Base-by-base conservation (phyloP, 495 filamentous ascomycete genomes). In the Evernia prunastri region DNA sequence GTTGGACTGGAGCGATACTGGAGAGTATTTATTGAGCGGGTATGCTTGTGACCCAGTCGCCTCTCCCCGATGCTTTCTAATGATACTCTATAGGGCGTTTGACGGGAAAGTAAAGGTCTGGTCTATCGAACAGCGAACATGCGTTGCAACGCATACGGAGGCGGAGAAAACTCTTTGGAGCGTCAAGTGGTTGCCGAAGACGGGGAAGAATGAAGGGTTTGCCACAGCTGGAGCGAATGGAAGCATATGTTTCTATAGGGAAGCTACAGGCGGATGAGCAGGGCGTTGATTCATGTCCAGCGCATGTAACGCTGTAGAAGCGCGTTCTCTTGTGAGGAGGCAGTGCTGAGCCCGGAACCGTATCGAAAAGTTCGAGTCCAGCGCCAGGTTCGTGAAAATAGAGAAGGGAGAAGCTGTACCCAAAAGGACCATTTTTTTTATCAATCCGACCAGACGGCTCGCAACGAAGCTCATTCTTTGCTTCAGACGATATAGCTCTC, bases 91-190 rank as follows among this genome's bases (percentile, higher is more conserved):
- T 40, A 68, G 68, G 8, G 56, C 60, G 43, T 69, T 65, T 12
- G 92, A 97, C 70, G 93, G 93, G 37, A 97, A 96, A 74, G 89
- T 87, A 31, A 96, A 96, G 73, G 90, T 97, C 42, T 97, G 94
- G 94, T 91, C 89, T 9, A 85, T 95, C 51, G 89, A 95, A 33
- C 83, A 82, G 59, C 84, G 86, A 49, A 79, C 78, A 25, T 97
- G 94, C 72, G 93, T 98, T 43, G 92, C 94, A 43, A 97, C 95
- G 25, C 92, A 96, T 72, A 89, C 86, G 31, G 91, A 97, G 76
- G 90, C 87, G 4, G 92, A 95, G 61, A 88, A 89, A 67, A 86
- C 89, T 2, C 69, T 97, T 39, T 97, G 95, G 91, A 81, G 81
- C 61, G 91, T 90, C 36, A 88, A 86, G 66, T 97, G 94, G 93